These are phyloP conservation scores for Apiotrichum akiyoshidainum DNA, from an alignment of 1,284 basidiomycete genomes.

Conservation along the genomic window DNA sequence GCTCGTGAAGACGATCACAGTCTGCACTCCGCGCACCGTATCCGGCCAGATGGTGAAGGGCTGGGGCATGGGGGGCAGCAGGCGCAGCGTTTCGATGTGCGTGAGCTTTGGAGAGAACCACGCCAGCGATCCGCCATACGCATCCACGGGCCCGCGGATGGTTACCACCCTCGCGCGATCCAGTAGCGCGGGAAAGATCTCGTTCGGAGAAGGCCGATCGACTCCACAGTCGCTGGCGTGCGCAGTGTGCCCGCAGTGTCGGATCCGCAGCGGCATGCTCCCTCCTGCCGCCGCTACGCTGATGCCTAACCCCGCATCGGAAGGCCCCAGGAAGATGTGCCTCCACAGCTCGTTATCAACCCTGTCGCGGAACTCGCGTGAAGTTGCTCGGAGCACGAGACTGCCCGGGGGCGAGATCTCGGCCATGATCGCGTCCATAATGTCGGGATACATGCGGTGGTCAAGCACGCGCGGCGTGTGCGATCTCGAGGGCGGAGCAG, in stretches of 20 bases:
- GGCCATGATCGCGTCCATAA: conserved; percentile 4
- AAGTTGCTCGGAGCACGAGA: conserved; percentile 11
- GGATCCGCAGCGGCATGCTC: conserved; percentile 4
- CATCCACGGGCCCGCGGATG: conserved; percentile 2
- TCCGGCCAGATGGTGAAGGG: conserved; percentile 7
- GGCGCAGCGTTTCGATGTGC: conserved; percentile 1
- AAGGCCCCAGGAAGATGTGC: conserved; percentile 1
- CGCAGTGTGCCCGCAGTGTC: conserved; percentile 2
- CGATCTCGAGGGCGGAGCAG: neutral
- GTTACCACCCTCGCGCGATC: neutral
- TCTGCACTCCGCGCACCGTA: conserved; percentile 3
- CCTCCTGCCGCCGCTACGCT: neutral
- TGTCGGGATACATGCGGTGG: conserved; percentile 1
- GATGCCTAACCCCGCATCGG: neutral
- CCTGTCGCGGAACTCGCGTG: conserved; percentile 8
- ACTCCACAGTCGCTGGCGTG: neutral
- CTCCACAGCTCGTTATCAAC: conserved; percentile 5
- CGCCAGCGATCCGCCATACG: neutral
- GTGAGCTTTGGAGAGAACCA: conserved; percentile 6
- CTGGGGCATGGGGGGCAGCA: conserved; percentile 8
- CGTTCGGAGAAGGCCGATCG: neutral
- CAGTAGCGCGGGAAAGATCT: conserved; percentile 1
- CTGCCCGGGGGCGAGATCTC: neutral
- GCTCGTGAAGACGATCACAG: conserved; percentile 2
- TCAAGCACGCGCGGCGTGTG: neutral